Conservation (phyloP, 441 rosid genomes). For the Pelargonium citronellum region DNA sequence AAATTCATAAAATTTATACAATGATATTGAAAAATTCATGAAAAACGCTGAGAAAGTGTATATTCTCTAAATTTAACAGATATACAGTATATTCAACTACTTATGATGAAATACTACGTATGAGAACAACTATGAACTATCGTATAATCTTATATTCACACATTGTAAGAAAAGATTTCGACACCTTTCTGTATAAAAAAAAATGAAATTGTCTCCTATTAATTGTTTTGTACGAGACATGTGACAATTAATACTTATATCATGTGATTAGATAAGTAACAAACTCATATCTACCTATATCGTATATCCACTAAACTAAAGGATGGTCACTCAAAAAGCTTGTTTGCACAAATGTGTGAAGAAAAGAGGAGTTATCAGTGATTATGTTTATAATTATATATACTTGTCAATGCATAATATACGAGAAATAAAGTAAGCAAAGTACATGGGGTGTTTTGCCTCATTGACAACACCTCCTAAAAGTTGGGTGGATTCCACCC, state of each 20-base stretch:
- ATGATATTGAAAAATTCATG: too few species aligned
- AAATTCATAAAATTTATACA: too few species aligned
- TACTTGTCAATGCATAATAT: not conserved
- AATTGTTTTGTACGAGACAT: not conserved
- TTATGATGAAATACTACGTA: too few species aligned
- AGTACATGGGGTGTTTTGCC: slow-evolving; percentile 3
- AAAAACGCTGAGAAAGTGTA: too few species aligned
- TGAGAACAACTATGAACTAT: too few species aligned
- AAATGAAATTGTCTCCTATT: too few species aligned
- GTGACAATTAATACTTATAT: not conserved
- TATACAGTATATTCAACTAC: too few species aligned
- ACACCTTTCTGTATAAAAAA: too few species aligned
- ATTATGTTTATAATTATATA: not conserved
- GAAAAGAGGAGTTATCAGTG: not conserved
- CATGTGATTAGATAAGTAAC: slow-evolving; percentile 6
- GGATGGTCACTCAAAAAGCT: not conserved
- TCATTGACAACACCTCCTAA: slow-evolving; percentile 1
- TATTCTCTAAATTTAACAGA: too few species aligned
- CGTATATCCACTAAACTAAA: not conserved
- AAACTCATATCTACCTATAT: slow-evolving; percentile 4
- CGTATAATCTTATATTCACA: too few species aligned
- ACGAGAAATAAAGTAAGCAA: not conserved
- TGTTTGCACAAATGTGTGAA: slow-evolving; percentile 5
- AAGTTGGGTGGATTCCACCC: slow-evolving; percentile 2
- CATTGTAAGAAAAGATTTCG: too few species aligned